Evolutionary conservation across 2,329 filamentous ascomycete genomes (phyloP), one percentile per base, ranked within the genome.

Genomic region (Fusarium xylarioides): DNA sequence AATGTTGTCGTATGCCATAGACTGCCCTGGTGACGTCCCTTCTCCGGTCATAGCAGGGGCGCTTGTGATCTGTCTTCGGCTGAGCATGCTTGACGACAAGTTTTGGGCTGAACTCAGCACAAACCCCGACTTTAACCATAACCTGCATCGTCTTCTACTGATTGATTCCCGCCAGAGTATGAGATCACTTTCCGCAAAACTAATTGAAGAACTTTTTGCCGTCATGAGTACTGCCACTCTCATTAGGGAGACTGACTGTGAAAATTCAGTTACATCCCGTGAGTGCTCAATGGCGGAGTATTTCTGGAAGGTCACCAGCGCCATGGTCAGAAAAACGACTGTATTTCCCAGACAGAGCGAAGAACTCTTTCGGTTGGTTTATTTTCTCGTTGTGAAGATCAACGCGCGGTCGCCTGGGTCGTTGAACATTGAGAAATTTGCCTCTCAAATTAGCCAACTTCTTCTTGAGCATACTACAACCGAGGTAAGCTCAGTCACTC

Each of bases 301-400:
- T 47, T 75, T 82, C 32, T 83, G 80, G 78, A 69, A 71, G 9
- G 78, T 82, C 44, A 68, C 82, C 28, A 76, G 79, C 26, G 77
- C 79, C 34, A 78, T 84, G 14, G 72, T 86, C 21, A 77, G 80
- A 14, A 73, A 79, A 40, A 80, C 81, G 32, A 75, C 76, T 23
- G 57, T 42, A 10, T 72, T 79, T 58, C 79, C 81, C 35, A 63
- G 61, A 32, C 81, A 83, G 30, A 86, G 86, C 63, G 81, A 84
- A 30, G 86, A 89, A 54, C 76, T 86, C 21, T 84, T 90, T 58
- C 71, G 73, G 6, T 71, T 88, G 23, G 80, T 83, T 37, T 78
- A 82, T 26, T 76, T 77, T 8, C 77, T 88, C 23, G 81, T 88
- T 38, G 77, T 79, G 55, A 81, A 79, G 38, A 75, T 87, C 35